phyloP scores from a whole-genome alignment of 192 early-diverging fungal species.

The Rhizophagus clarus region DNA sequence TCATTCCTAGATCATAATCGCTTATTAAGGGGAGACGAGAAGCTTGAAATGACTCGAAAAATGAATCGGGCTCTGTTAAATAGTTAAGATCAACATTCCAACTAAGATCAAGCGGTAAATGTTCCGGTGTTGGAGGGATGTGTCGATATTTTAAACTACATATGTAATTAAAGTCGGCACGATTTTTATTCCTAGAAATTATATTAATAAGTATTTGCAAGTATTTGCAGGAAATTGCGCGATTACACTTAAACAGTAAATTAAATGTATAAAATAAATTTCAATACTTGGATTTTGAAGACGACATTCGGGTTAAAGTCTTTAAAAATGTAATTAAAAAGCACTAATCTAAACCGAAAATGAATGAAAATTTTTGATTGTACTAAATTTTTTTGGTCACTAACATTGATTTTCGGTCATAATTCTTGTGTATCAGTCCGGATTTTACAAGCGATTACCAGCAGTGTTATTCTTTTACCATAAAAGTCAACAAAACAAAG shows the following conservation, averaged over 20 bases:
- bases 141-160: slow-evolving; percentile 16
- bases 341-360: not conserved
- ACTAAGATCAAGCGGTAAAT: slow-evolving; percentile 1
- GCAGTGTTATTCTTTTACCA: not conserved
- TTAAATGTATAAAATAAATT: not conserved
- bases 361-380: not conserved
- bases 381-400: too few species aligned
- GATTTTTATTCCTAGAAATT: not conserved
- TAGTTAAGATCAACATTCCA: slow-evolving; percentile 8
- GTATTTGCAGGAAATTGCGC: not conserved
- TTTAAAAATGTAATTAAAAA: too few species aligned
- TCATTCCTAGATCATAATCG: slow-evolving; percentile 18
- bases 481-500: not conserved
- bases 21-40: slow-evolving; percentile 10
- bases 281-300: not conserved
- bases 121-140: not conserved
- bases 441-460: not conserved
- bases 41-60: not conserved
- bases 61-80: not conserved
- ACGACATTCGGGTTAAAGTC: not conserved
- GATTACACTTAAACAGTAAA: not conserved
- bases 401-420: not conserved
- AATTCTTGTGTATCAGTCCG: not conserved
- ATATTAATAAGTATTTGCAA: not conserved
- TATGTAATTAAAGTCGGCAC: slow-evolving; percentile 3